A percentile compares a stretch with the other conserved stretches of the same genome.
Conservation (phyloP, 139 green algal species). For the Chara braunii region DNA sequence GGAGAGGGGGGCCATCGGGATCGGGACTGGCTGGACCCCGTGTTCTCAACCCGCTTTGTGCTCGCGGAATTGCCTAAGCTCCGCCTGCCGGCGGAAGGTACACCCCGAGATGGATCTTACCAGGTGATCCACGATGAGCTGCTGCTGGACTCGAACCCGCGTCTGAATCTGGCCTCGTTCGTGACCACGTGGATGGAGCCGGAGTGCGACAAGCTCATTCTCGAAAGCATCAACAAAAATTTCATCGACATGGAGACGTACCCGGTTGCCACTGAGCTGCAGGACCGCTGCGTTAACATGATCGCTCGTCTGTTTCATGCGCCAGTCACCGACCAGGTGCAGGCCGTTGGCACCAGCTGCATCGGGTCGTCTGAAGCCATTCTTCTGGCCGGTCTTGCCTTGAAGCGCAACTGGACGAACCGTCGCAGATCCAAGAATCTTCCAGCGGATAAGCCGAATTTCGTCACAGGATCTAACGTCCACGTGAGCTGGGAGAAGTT, state of each 20-base stretch:
- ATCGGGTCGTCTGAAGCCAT: conserved; percentile 42
- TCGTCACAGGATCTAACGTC: conserved; percentile 28
- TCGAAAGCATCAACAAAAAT: conserved; percentile 39
- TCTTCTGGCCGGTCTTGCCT: conserved; percentile 33
- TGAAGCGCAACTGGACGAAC: conserved; percentile 32
- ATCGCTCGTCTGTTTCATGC: conserved; percentile 44
- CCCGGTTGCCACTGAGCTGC: conserved; percentile 35
- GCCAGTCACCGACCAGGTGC: conserved; percentile 14
- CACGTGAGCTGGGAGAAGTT: conserved; percentile 45
- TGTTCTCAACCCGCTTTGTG: no score
- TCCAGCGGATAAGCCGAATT: conserved; percentile 31
- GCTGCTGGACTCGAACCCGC: conserved; percentile 31
- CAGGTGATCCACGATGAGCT: conserved; percentile 41
- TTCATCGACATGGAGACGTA: conserved; percentile 46
- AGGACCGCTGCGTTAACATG: conserved; percentile 49
- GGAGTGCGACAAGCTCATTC: conserved; percentile 34
- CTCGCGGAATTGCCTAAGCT: not conserved
- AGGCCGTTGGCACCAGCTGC: conserved; percentile 25
- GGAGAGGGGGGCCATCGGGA: no score
- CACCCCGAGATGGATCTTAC: conserved; percentile 19
- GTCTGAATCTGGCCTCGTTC: conserved; percentile 34
- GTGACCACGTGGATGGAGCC: conserved; percentile 41
- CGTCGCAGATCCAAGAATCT: conserved; percentile 5
- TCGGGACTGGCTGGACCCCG: no score
- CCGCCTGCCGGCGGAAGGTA: not conserved